A percentile compares a stretch with the other conserved stretches of the same genome.
These are phyloP conservation scores for Apophysomyces sp. DNA, from an alignment of 371 early-diverging fungal species.

Conservation along the genomic window DNA sequence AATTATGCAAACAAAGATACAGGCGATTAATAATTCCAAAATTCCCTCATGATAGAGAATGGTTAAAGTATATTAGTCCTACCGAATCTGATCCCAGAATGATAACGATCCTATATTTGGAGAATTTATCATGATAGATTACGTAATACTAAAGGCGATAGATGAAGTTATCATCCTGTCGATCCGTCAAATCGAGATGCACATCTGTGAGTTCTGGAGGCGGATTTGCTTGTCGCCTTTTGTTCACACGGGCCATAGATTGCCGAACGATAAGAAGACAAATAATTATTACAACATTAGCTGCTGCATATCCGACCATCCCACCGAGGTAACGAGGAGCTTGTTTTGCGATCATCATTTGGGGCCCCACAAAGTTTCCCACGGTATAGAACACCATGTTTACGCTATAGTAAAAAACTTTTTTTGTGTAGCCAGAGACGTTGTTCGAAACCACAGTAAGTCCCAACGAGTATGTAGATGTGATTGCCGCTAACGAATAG, in stretches of 20 bases:
- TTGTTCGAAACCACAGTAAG: constrained; percentile 4
- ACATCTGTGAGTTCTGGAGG: constrained; percentile 9
- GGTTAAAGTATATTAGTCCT: too few species aligned
- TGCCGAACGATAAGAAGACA: constrained; percentile 10
- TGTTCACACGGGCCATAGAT: constrained; percentile 23
- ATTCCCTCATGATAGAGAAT: too few species aligned
- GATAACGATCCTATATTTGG: too few species aligned
- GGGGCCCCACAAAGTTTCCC: constrained; percentile 14
- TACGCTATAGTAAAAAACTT: background rate
- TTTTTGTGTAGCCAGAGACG: constrained; percentile 13
- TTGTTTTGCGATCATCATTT: constrained; percentile 10
- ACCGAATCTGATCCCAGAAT: too few species aligned
- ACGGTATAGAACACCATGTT: background rate
- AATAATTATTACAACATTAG: constrained; percentile 15
- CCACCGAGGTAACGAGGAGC: constrained; percentile 20
- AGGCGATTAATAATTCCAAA: too few species aligned
- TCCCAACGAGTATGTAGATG: background rate
- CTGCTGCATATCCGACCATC: constrained; percentile 5
- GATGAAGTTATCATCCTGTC: constrained; percentile 31
- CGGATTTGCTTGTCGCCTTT: constrained; percentile 14
- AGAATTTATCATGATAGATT: too few species aligned
- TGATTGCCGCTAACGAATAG: background rate
- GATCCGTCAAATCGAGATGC: constrained; percentile 36
- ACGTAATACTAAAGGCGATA: constrained; percentile 27
- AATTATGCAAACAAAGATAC: too few species aligned